Evolutionary conservation across 2,329 filamentous ascomycete genomes (phyloP), one percentile per base, ranked within the genome.

Genomic region (Celoporthe dispersa): DNA sequence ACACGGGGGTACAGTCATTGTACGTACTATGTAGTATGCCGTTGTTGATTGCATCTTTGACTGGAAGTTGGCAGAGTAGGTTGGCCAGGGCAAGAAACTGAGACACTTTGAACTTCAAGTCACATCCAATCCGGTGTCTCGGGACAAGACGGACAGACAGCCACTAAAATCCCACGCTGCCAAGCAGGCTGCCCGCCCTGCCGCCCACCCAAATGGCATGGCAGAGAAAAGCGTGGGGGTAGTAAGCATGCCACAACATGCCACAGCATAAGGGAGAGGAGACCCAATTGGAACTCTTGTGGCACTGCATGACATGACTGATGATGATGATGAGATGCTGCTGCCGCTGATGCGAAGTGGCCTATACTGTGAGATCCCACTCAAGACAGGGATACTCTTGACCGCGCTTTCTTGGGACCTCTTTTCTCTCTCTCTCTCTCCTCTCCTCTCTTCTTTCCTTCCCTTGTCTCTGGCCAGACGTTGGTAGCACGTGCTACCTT

Each of bases 321-420:
- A 9, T 48, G 44, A 48, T 48, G 44, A 48, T n/a, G 44, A n/a
- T 48, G 19, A n/a, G 44, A 7, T n/a, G 22, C 2, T 48, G 22
- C 44, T n/a, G 19, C 44, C 37, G 55, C 25, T 59, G 55, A 35
- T 35, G 55, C 28, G 31, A 35, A 33, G 2, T 59, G 55, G 35
- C 55, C 55, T 35, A 35, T 16, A 7, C 6, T 59, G 48, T 53
- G 51, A 55, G 51, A 55, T 55, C 7, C 25, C 28, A 16, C 51
- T 4, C 25, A 28, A 33, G 14, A 33, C 53, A 57, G 53, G 53
- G 53, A 31, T 66, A 53, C 57, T 59, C 63, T 53, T 69, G 67
- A 64, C 67, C 63, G 69, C 69, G 63, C 51, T 44, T 63, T 66
- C 7, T 16, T n/a, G 2, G 8, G 25, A 31, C 25, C 14, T 31